phyloP scores from a whole-genome alignment of 495 filamentous ascomycete species.

The Neurospora sp. region DNA sequence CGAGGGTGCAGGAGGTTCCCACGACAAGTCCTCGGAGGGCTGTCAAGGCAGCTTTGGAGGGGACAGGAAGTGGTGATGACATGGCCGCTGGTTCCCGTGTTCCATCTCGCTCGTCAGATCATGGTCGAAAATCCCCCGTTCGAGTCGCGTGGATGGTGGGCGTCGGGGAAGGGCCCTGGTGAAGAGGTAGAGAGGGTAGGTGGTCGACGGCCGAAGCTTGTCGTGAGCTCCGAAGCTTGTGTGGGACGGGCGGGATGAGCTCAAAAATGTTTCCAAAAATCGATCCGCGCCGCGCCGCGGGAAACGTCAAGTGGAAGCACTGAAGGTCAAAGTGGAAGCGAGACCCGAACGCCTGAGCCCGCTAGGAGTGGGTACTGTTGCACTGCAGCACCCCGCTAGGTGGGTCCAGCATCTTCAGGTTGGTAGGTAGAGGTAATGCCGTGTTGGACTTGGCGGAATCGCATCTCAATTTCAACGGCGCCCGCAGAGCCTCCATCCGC shows the following conservation, averaged over 20 bases:
- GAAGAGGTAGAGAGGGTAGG: neutral
- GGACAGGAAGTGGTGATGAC: constrained; percentile 36
- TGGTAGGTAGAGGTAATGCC: neutral
- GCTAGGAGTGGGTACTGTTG: neutral
- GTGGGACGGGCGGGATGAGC: neutral
- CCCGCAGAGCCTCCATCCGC: neutral
- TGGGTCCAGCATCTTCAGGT: neutral
- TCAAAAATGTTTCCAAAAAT: constrained; percentile 1
- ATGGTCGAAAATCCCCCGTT: constrained; percentile 5
- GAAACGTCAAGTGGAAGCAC: neutral
- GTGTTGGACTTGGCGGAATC: neutral
- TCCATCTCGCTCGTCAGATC: constrained; percentile 19
- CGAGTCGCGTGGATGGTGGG: neutral
- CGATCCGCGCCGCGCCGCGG: neutral
- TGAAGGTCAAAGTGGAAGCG: neutral
- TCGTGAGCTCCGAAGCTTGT: neutral
- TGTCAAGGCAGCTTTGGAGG: constrained; percentile 44
- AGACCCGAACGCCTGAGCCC: neutral
- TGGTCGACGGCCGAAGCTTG: neutral
- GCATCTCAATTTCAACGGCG: neutral
- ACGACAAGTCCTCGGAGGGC: constrained; percentile 41
- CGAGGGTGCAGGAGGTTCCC: constrained; percentile 43
- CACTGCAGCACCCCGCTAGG: neutral
- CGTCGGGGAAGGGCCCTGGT: neutral
- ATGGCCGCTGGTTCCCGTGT: constrained; percentile 16